Conservation (phyloP, 2,329 filamentous ascomycete genomes). For the Alternaria longipes region DNA sequence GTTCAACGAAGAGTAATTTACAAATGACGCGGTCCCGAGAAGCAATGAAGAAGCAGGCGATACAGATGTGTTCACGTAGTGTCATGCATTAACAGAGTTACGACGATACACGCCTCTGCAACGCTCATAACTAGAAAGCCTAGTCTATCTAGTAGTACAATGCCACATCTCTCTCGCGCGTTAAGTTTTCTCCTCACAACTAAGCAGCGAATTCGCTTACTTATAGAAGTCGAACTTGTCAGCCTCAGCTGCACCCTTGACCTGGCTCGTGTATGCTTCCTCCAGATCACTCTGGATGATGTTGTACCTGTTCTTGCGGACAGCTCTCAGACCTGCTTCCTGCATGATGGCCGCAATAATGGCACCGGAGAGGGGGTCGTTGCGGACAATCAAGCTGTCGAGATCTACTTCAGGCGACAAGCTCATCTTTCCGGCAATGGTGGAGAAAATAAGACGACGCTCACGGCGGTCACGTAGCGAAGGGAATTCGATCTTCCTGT, state of each 20-base stretch:
- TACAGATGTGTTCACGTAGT: not conserved
- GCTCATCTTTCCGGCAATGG: slow-evolving; percentile 98
- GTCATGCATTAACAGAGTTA: slow-evolving; percentile 4
- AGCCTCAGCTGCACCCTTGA: slow-evolving; percentile 80
- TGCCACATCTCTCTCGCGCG: slow-evolving; percentile 13
- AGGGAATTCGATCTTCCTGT: slow-evolving; percentile 99
- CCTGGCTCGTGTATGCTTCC: slow-evolving; percentile 95
- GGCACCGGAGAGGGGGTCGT: slow-evolving; percentile 92
- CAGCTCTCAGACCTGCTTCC: slow-evolving; percentile 91
- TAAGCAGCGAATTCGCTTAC: slow-evolving; percentile 28
- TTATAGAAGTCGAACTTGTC: slow-evolving; percentile 78
- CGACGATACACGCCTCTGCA: not conserved
- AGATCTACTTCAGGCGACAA: slow-evolving; percentile 95
- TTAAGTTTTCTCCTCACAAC: not conserved
- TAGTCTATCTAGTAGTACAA: slow-evolving; percentile 36
- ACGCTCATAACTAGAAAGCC: not conserved
- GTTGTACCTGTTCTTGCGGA: slow-evolving; percentile 98
- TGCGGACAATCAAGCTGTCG: slow-evolving; percentile 94
- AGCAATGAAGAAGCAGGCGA: not conserved
- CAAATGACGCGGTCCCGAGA: not conserved
- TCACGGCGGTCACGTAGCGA: slow-evolving; percentile 91
- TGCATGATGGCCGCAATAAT: slow-evolving; percentile 99
- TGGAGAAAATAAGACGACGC: slow-evolving; percentile 93
- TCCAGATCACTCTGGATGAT: slow-evolving; percentile 98
- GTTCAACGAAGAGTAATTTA: not conserved